Evolutionary conservation across 176 grass and related monocot species (phyloP).

Genomic region (Hordeum marinum): DNA sequence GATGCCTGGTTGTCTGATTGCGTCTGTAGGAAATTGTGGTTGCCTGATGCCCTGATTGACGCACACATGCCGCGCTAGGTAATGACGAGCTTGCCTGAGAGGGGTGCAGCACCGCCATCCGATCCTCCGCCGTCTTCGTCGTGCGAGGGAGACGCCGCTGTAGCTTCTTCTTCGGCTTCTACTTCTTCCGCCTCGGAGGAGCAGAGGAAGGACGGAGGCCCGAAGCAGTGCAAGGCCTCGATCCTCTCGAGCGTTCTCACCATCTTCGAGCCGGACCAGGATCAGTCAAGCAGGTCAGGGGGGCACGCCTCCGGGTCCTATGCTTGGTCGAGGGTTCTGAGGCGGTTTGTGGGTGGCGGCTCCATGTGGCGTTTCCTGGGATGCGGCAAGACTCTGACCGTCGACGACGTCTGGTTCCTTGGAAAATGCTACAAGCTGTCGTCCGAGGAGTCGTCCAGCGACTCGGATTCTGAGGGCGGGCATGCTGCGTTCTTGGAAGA

Average conservation of each 20-base stretch:
- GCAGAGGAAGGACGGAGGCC: conserved; percentile 20
- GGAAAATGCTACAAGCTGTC: conserved; percentile 71
- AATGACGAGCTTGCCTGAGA: conserved; percentile 83
- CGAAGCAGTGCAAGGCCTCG: conserved; percentile 44
- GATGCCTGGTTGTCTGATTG: neutral
- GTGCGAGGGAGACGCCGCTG: neutral
- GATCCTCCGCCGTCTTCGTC: neutral
- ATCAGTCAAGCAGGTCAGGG: neutral
- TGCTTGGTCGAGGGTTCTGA: conserved; percentile 75
- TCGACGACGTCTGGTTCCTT: conserved; percentile 76
- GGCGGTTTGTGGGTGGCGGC: conserved; percentile 46
- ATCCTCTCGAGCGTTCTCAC: conserved; percentile 54
- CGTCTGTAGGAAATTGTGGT: neutral
- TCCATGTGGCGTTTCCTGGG: conserved; percentile 86
- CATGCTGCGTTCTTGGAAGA: conserved; percentile 57
- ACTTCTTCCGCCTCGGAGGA: conserved; percentile 24
- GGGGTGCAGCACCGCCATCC: conserved; percentile 23
- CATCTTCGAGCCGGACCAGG: conserved; percentile 60
- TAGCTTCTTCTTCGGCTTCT: neutral
- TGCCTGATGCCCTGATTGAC: neutral
- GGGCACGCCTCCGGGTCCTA: conserved; percentile 37
- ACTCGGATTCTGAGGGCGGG: conserved; percentile 18
- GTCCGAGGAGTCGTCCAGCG: conserved; percentile 35
- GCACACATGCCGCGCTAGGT: conserved; percentile 49
- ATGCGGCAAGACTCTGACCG: conserved; percentile 32